Evolutionary conservation across 768 basidiomycete species (phyloP).

Genomic region (Suillus cothurnatus): DNA sequence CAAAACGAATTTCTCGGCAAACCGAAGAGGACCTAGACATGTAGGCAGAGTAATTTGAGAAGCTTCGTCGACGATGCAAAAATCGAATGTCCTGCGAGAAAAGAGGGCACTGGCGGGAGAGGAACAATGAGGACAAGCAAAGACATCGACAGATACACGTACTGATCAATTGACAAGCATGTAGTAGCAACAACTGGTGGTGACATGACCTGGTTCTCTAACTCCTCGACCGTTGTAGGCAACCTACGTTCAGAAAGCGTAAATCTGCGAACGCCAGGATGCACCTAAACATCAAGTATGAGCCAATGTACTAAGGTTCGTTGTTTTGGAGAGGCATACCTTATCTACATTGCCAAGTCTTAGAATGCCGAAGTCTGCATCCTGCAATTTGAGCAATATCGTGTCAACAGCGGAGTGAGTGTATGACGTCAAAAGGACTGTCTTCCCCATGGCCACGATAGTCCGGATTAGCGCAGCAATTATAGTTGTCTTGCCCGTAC

Average conservation of each 20-base stretch:
- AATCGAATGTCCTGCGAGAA: constrained; percentile 83
- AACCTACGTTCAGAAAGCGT: constrained; percentile 59
- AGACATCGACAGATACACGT: constrained; percentile 32
- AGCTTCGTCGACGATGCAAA: constrained; percentile 97
- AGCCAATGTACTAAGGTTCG: not conserved
- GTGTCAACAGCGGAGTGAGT: constrained; percentile 99
- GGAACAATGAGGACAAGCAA: constrained; percentile 11
- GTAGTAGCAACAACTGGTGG: constrained; percentile 97
- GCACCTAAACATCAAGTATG: constrained; percentile 54
- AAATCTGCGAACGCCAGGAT: constrained; percentile 75
- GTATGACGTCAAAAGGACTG: constrained; percentile 86
- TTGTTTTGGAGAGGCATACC: constrained; percentile 40
- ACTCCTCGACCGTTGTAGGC: constrained; percentile 73
- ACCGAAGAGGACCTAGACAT: constrained; percentile 89
- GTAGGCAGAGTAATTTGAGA: constrained; percentile 97
- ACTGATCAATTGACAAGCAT: constrained; percentile 94
- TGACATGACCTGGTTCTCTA: constrained; percentile 80
- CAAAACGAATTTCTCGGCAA: constrained; percentile 88
- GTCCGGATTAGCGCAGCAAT: constrained; percentile 85
- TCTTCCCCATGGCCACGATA: constrained; percentile 81
- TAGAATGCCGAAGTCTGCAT: constrained; percentile 72
- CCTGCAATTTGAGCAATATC: constrained; percentile 82
- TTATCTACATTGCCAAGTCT: constrained; percentile 92
- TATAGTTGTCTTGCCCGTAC: constrained; percentile 96
- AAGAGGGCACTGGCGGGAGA: constrained; percentile 73